Evolutionary conservation across 2,329 filamentous ascomycete species (phyloP).

Genomic region (Cladosporium cucumerinum): DNA sequence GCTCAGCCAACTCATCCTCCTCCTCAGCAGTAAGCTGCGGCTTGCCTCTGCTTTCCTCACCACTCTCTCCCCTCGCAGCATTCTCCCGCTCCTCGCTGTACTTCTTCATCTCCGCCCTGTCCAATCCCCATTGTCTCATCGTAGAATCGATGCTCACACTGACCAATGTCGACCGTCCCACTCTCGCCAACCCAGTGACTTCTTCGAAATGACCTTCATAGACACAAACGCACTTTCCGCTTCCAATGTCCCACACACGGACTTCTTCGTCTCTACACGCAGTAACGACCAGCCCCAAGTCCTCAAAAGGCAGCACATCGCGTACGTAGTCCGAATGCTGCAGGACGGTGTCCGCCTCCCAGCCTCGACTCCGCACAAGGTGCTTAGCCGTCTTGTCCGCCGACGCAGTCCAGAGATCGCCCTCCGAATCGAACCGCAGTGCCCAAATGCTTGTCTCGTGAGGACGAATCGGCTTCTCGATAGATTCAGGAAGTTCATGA

Average conservation of each 20-base stretch:
- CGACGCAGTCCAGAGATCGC: constrained; percentile 87
- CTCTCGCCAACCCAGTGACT: constrained; percentile 72
- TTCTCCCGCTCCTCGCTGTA: constrained; percentile 52
- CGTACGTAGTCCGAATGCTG: constrained; percentile 87
- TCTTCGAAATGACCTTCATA: constrained; percentile 84
- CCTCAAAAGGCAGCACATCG: constrained; percentile 64
- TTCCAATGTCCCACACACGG: constrained; percentile 71
- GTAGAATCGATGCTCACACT: constrained; percentile 91
- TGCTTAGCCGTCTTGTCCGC: constrained; percentile 87
- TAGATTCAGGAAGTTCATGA: constrained; percentile 50
- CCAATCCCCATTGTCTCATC: constrained; percentile 76
- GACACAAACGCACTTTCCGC: constrained; percentile 31
- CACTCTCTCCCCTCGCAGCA: constrained; percentile 46
- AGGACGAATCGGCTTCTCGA: constrained; percentile 60
- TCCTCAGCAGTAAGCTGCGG: constrained; percentile 73
- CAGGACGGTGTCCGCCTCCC: constrained; percentile 68
- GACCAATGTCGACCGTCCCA: constrained; percentile 53
- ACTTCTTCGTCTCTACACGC: constrained; percentile 89
- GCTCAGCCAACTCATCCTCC: constrained; percentile 83
- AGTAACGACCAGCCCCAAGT: constrained; percentile 75
- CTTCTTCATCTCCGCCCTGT: constrained; percentile 56
- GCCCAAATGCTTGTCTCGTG: constrained; percentile 92
- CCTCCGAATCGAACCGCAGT: constrained; percentile 63
- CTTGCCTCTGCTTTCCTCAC: constrained; percentile 33
- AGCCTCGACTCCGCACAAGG: constrained; percentile 64